A percentile compares a stretch with the other conserved stretches of the same genome.
Evolutionary conservation across 2,329 filamentous ascomycete species (phyloP).

Genomic region (Pseudocercospora cruenta): DNA sequence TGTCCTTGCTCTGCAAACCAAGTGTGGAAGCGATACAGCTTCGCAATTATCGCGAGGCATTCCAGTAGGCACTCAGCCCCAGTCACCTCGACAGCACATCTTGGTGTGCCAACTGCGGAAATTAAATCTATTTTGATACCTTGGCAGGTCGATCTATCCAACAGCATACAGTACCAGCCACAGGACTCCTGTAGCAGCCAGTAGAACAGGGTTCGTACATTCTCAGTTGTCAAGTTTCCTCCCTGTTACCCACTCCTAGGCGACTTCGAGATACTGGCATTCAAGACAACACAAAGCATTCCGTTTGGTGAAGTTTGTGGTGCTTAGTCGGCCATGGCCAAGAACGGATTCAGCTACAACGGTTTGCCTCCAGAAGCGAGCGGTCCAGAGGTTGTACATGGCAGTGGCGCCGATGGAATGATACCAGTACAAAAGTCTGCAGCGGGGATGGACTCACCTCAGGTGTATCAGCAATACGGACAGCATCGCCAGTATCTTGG

Average conservation of each 20-base stretch:
- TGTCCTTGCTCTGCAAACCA: no score
- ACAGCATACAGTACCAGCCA: not conserved
- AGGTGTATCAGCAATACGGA: not conserved
- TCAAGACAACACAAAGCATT: no score
- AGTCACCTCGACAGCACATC: not conserved
- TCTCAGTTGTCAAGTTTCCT: no score
- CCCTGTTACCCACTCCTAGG: no score
- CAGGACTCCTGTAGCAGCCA: not conserved
- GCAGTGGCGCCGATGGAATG: constrained; percentile 12
- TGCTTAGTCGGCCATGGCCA: not conserved
- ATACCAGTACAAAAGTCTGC: constrained; percentile 3
- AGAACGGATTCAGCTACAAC: not conserved
- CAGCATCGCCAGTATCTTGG: not conserved
- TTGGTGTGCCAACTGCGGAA: not conserved
- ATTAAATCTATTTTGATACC: not conserved
- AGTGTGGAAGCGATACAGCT: no score
- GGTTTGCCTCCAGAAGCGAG: not conserved
- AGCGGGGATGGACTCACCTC: not conserved
- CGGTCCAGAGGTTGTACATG: constrained; percentile 12
- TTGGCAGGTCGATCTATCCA: not conserved
- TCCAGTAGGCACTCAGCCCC: not conserved
- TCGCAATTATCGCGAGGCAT: not conserved
- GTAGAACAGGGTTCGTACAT: not conserved
- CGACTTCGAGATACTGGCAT: no score
- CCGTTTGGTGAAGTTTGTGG: no score